A percentile compares a stretch with the other conserved stretches of the same genome.
Evolutionary conservation across 192 early-diverging fungal genomes (phyloP).

Genomic region (Coemansia sp.): DNA sequence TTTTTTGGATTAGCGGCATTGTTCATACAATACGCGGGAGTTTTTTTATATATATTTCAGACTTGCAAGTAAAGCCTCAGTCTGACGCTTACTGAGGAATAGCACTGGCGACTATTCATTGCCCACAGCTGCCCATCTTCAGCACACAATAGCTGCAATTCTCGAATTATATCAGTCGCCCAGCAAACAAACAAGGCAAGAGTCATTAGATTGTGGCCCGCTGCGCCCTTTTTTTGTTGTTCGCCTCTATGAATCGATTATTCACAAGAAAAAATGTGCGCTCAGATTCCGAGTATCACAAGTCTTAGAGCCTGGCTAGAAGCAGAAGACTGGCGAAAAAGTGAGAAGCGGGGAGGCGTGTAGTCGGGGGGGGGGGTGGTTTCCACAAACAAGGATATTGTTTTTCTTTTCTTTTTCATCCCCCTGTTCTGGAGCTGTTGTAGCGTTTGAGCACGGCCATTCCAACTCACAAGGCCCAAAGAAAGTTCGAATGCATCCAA

Average conservation of each 20-base stretch:
- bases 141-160: not conserved
- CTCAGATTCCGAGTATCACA: not conserved
- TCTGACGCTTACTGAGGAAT: not conserved
- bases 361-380: not conserved
- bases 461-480: not conserved
- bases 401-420: not conserved
- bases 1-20: not conserved
- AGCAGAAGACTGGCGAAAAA: not conserved
- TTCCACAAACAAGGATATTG: slow-evolving; percentile 2
- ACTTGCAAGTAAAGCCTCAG: not conserved
- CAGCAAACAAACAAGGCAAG: not conserved
- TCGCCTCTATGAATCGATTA: not conserved
- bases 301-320: not conserved
- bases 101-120: not conserved
- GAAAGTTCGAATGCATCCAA: not conserved
- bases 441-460: not conserved
- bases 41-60: slow-evolving; percentile 5
- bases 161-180: not conserved
- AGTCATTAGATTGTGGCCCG: not conserved
- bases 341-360: not conserved
- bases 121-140: not conserved
- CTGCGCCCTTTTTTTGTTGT: not conserved
- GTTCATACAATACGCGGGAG: not conserved
- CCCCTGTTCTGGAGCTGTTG: slow-evolving; percentile 5
- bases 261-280: not conserved